These are phyloP conservation scores for Epichloe bromicola DNA, from an alignment of 2,329 filamentous ascomycete species.

Conservation along the genomic window DNA sequence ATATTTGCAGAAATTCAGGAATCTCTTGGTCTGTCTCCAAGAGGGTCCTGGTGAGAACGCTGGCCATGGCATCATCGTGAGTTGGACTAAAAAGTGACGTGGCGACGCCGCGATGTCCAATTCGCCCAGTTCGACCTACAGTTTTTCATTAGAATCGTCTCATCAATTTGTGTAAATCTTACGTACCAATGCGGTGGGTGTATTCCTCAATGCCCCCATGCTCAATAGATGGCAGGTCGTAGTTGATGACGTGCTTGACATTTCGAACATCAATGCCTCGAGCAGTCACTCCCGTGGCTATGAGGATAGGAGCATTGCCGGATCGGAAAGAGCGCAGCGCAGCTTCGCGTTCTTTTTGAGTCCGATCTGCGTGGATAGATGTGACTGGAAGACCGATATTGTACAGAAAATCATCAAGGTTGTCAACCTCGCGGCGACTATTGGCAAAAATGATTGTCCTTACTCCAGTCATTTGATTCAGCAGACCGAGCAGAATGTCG, in stretches of 20 bases:
- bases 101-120: constrained; percentile 74
- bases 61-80: constrained; percentile 57
- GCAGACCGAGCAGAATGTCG: constrained; percentile 55
- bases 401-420: constrained; percentile 77
- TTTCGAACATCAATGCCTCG: constrained; percentile 83
- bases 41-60: constrained; percentile 66
- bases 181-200: constrained; percentile 78
- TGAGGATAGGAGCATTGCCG: constrained; percentile 63
- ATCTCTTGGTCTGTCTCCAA: constrained; percentile 66
- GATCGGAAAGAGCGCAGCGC: constrained; percentile 73
- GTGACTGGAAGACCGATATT: constrained; percentile 69
- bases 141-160: not conserved
- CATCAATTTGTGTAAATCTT: not conserved
- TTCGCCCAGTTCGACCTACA: constrained; percentile 78
- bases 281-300: constrained; percentile 76
- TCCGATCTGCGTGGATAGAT: constrained; percentile 78
- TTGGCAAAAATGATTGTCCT: constrained; percentile 90
- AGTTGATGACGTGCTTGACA: constrained; percentile 88
- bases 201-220: constrained; percentile 92
- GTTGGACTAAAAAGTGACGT: constrained; percentile 75
- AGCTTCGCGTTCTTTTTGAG: constrained; percentile 85
- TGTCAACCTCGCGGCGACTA: constrained; percentile 62
- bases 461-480: constrained; percentile 55
- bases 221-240: constrained; percentile 60
- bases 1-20: constrained; percentile 65